Evolutionary conservation across 1,284 basidiomycete species (phyloP).

Genomic region (Malassezia vespertilionis): DNA sequence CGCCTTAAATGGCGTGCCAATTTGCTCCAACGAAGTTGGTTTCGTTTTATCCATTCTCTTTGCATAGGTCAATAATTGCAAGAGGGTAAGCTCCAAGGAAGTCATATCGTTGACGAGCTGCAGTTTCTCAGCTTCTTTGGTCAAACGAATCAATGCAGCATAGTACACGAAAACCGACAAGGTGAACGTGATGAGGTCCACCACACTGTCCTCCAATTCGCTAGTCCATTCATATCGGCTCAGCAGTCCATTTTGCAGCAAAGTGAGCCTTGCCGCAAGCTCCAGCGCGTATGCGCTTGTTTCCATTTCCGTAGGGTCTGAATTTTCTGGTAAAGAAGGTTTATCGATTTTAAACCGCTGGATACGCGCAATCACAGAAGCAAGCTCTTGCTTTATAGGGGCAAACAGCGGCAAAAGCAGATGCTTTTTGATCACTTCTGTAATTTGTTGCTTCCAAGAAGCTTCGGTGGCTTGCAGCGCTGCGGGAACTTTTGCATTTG

Average conservation of each 20-base stretch:
- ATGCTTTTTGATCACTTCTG: not conserved
- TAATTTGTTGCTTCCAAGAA: not conserved
- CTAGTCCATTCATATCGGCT: not conserved
- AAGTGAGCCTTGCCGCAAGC: not conserved
- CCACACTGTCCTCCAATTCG: not conserved
- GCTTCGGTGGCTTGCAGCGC: not conserved
- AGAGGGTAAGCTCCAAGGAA: not conserved
- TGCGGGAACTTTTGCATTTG: not conserved
- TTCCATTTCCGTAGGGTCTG: not conserved
- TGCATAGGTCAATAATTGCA: not conserved
- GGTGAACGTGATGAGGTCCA: not conserved
- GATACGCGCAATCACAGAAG: not conserved
- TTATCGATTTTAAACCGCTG: conserved; percentile 2
- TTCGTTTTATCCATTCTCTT: not conserved
- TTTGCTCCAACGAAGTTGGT: not conserved
- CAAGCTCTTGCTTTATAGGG: not conserved
- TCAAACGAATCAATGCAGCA: conserved; percentile 1
- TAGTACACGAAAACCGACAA: not conserved
- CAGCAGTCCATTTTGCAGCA: not conserved
- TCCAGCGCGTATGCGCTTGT: conserved; percentile 11
- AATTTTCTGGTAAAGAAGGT: not conserved
- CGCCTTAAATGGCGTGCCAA: not conserved
- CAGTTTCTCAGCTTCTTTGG: not conserved
- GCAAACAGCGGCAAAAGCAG: not conserved
- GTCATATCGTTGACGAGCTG: conserved; percentile 10